These are phyloP conservation scores for Fusarium xylarioides DNA, from an alignment of 2,329 filamentous ascomycete species.

Conservation along the genomic window DNA sequence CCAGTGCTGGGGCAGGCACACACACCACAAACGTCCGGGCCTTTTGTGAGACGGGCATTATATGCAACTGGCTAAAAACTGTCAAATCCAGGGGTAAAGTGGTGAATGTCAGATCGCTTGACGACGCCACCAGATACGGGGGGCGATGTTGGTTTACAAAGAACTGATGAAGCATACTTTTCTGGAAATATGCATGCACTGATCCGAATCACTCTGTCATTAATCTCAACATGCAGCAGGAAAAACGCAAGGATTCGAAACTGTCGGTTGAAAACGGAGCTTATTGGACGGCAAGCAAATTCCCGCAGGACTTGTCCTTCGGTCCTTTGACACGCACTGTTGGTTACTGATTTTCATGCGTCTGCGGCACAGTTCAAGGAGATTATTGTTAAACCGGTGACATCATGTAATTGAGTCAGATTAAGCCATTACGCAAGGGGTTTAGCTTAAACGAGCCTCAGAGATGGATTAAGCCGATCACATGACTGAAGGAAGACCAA, in stretches of 20 bases:
- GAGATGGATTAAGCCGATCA: no score
- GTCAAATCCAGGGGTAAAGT: constrained; percentile 10
- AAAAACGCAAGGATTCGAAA: neutral
- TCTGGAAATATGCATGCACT: neutral
- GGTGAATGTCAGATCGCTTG: neutral
- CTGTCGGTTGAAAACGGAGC: neutral
- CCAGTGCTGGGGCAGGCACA: neutral
- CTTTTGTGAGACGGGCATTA: neutral
- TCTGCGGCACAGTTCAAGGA: neutral
- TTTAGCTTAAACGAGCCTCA: no score
- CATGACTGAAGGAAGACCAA: no score
- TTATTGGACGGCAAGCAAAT: neutral
- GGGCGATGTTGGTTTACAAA: neutral
- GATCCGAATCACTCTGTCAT: neutral
- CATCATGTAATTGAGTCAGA: no score
- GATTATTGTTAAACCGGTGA: no score
- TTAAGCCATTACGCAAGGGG: no score
- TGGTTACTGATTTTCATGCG: neutral
- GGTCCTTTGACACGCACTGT: neutral
- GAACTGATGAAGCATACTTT: neutral
- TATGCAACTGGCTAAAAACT: constrained; percentile 22
- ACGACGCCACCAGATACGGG: neutral
- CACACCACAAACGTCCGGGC: neutral
- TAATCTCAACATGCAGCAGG: neutral
- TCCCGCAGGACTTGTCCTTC: neutral